Percentiles rank a stretch among this genome's conserved stretches.
Evolutionary conservation across 495 filamentous ascomycete genomes (phyloP).

Genomic region (Daldinia childiae): DNA sequence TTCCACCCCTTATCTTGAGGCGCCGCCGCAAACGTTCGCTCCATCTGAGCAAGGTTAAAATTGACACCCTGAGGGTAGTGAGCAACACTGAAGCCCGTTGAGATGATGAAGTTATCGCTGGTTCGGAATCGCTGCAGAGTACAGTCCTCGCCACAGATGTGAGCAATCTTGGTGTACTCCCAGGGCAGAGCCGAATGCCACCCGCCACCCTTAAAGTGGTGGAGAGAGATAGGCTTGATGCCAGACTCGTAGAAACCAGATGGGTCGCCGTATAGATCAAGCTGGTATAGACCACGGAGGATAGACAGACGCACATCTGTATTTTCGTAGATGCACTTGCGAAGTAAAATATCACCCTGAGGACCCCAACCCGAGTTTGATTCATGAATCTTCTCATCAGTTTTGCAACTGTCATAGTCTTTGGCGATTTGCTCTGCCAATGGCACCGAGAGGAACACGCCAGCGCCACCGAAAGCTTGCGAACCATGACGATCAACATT

Average conservation of each 20-base stretch:
- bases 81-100: slow-evolving; percentile 72
- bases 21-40: slow-evolving; percentile 69
- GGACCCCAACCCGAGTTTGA: slow-evolving; percentile 64
- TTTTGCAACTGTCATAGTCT: slow-evolving; percentile 64
- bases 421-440: slow-evolving; percentile 67
- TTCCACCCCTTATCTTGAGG: slow-evolving; percentile 64
- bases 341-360: slow-evolving; percentile 72
- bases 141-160: slow-evolving; percentile 70
- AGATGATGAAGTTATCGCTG: slow-evolving; percentile 68
- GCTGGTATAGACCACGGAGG: slow-evolving; percentile 71
- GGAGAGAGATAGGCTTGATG: slow-evolving; percentile 69
- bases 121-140: slow-evolving; percentile 74
- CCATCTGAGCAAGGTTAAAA: slow-evolving; percentile 69
- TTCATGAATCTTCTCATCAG: slow-evolving; percentile 59
- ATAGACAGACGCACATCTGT: slow-evolving; percentile 68
- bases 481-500: slow-evolving; percentile 74
- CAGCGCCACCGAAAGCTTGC: slow-evolving; percentile 77
- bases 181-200: slow-evolving; percentile 64
- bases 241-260: slow-evolving; percentile 76
- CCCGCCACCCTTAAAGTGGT: slow-evolving; percentile 70
- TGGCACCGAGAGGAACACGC: slow-evolving; percentile 74
- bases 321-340: slow-evolving; percentile 73
- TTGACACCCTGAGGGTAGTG: slow-evolving; percentile 67
- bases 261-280: slow-evolving; percentile 72
- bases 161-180: slow-evolving; percentile 71